Conservation (phyloP, 805 yeast species). For the Zygosaccharomyces pseudorouxii region DNA sequence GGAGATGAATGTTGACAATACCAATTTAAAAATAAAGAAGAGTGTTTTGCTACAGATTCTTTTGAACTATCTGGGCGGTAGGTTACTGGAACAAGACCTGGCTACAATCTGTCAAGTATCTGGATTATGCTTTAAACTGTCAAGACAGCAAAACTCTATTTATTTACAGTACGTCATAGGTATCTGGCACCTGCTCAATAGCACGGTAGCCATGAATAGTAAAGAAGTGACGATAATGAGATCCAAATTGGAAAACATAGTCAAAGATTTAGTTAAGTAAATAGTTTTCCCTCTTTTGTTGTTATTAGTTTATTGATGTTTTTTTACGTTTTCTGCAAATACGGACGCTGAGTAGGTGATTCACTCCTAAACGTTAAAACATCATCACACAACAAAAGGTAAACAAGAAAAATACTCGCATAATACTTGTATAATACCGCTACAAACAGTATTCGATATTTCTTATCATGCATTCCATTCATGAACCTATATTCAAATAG, state of each 20-base stretch:
- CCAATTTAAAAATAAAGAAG: conserved; percentile 24
- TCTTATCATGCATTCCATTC: too few relatives aligned
- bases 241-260: conserved; percentile 24
- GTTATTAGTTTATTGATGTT: background rate
- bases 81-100: conserved; percentile 30
- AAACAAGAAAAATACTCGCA: background rate
- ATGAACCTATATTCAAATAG: background rate
- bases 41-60: conserved; percentile 25
- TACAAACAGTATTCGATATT: too few relatives aligned
- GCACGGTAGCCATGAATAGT: conserved; percentile 31
- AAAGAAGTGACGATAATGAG: conserved; percentile 29
- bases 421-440: too few relatives aligned
- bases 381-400: background rate
- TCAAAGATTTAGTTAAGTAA: conserved; percentile 8
- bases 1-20: background rate
- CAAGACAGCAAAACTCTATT: conserved; percentile 21
- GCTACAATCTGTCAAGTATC: conserved; percentile 26
- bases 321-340: background rate
- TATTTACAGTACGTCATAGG: conserved; percentile 28
- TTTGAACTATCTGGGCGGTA: conserved; percentile 31
- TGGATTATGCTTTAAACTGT: conserved; percentile 26
- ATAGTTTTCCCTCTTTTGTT: background rate
- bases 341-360: too few relatives aligned
- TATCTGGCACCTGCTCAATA: conserved; percentile 32
- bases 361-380: background rate